Evolutionary conservation across 176 grass and related monocot genomes (phyloP).

Genomic region (Hsuehochloa calcarea): DNA sequence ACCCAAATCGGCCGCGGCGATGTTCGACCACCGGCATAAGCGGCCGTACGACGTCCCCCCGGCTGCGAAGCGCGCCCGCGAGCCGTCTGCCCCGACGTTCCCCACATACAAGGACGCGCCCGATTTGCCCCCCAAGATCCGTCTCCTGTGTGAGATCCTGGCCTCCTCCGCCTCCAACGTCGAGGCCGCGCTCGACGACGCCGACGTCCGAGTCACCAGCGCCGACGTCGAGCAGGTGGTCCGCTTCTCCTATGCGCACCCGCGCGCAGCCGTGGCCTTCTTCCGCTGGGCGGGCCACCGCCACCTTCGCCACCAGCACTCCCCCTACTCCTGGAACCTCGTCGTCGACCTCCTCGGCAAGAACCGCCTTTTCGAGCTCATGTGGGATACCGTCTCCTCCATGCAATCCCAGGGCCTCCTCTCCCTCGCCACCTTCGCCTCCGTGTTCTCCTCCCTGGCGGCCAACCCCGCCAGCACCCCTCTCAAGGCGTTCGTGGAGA

Average conservation of each 20-base stretch:
- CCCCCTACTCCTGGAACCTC: slow-evolving; percentile 89
- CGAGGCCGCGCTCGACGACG: slow-evolving; percentile 45
- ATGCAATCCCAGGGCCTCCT: slow-evolving; percentile 67
- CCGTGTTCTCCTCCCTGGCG: slow-evolving; percentile 72
- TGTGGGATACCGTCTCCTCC: slow-evolving; percentile 71
- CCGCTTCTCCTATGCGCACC: slow-evolving; percentile 70
- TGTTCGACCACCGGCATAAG: slow-evolving; percentile 33
- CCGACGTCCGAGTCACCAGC: slow-evolving; percentile 41
- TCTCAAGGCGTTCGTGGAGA: slow-evolving; percentile 51
- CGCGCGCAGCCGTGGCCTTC: slow-evolving; percentile 54
- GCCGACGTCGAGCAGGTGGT: slow-evolving; percentile 79
- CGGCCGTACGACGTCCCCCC: slow-evolving; percentile 16
- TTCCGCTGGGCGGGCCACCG: slow-evolving; percentile 81
- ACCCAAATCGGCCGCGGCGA: not conserved
- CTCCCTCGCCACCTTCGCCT: slow-evolving; percentile 77
- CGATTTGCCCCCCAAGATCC: slow-evolving; percentile 33
- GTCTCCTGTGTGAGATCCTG: slow-evolving; percentile 47
- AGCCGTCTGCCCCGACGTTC: slow-evolving; percentile 25
- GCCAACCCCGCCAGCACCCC: slow-evolving; percentile 31
- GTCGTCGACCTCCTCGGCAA: slow-evolving; percentile 88
- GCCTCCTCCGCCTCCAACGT: slow-evolving; percentile 30
- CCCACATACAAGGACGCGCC: slow-evolving; percentile 47
- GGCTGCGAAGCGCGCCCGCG: slow-evolving; percentile 24
- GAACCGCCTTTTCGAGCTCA: slow-evolving; percentile 57
- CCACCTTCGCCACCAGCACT: slow-evolving; percentile 58